Base-by-base conservation (phyloP, 1,284 basidiomycete species). In the Cryptococcus sp. region DNA sequence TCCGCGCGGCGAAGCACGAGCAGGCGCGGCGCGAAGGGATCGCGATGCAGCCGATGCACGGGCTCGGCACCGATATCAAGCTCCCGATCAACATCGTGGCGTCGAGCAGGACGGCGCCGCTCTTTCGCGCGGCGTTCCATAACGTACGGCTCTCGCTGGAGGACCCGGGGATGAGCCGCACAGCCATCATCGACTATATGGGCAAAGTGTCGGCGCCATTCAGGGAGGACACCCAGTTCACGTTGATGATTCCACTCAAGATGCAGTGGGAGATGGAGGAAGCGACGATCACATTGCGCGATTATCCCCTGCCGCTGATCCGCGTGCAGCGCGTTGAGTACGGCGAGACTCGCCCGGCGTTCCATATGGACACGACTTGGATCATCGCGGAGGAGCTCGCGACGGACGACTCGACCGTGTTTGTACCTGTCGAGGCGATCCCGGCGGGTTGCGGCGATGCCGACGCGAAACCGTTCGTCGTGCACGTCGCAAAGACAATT, bases 351-450 rank as follows among this genome's bases (percentile, higher is more conserved):
- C 21, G 6, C n/a, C 64, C 61, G 0, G 42, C 62, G 1, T 69
- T 69, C 65, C 53, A 57, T 3, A 54, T 93, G 68, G 84, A 87
- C 60, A 86, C 87, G 12, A 87, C 93, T 64, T 77, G 98, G 39
- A 88, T 95, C 57, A 82, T 97, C 48, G 92, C 87, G 1, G 95
- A 98, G 77, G 92, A 98, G 77, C 84, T 92, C 74, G 87, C 89
- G 1, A 82, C 83, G 2, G 78, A 82, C 0, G 78, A 83, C 39
- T 89, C 89, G 0, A 83, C 88, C 23, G 82, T 89, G 53, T 88
- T 87, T 83, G 78, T 92, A 28, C 77, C 84, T 5, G 87, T 86
- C 63, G 79, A 81, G 6, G 80, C 94, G 52, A 78, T 88, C 42
- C 80, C 82, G 20, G 71, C 75, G 2, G 77, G 83, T 48, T 80